A percentile compares a stretch with the other conserved stretches of the same genome.
Conservation (phyloP, 495 filamentous ascomycete genomes). For the Podospora bellae-mahoneyi region DNA sequence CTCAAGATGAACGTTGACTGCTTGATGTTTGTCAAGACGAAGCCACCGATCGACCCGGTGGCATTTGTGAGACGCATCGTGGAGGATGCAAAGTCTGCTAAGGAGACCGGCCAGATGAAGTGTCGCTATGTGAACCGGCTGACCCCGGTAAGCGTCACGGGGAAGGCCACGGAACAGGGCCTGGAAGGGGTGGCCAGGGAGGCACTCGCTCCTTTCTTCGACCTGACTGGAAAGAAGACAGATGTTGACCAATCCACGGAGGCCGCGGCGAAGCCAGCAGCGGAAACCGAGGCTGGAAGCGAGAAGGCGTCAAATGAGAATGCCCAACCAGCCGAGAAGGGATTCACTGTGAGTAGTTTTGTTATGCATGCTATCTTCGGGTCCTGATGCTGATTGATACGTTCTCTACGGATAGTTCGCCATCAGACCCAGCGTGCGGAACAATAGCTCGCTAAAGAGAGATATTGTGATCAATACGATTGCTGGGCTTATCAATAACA, state of each 20-base stretch:
- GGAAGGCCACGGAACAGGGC: constrained; percentile 74
- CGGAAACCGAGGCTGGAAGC: constrained; percentile 14
- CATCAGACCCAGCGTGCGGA: constrained; percentile 79
- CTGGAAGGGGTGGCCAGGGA: constrained; percentile 66
- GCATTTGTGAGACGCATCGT: constrained; percentile 74
- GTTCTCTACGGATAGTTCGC: constrained; percentile 61
- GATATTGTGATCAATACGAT: constrained; percentile 75
- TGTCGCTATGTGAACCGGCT: constrained; percentile 78
- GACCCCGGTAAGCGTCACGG: constrained; percentile 72
- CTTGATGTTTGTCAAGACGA: constrained; percentile 64
- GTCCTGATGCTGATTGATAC: neutral
- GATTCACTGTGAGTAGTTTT: constrained; percentile 19
- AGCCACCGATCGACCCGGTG: constrained; percentile 72
- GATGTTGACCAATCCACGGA: neutral
- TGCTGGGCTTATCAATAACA: constrained; percentile 53
- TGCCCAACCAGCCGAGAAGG: constrained; percentile 35
- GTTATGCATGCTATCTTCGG: neutral
- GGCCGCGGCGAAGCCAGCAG: neutral
- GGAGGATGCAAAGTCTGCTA: constrained; percentile 53
- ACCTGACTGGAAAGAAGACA: constrained; percentile 37
- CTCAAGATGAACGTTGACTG: constrained; percentile 76
- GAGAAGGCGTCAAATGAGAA: constrained; percentile 12
- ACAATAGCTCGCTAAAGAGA: constrained; percentile 70
- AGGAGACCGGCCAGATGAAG: constrained; percentile 51
- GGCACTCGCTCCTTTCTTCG: constrained; percentile 73